Base-by-base conservation (phyloP, 768 basidiomycete species). In the Panellus pusillus region DNA sequence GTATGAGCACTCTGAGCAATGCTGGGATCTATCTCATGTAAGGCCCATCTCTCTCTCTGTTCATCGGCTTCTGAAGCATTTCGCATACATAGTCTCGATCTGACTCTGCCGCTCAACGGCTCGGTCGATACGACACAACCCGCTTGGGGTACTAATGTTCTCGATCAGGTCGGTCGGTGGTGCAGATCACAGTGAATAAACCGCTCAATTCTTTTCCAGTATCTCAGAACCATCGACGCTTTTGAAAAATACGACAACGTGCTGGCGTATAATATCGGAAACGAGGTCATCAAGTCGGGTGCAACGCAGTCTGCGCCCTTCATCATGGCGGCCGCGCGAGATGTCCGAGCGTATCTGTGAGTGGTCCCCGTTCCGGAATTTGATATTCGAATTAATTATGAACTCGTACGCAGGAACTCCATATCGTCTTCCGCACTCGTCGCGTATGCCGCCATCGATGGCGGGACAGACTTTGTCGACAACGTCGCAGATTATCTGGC, bases 1-100 rank as follows among this genome's bases (percentile, higher is more conserved):
- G 94, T 71, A 96, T 98, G 94, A 69, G 69, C 35, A 69, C 82
- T 13, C 78, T 97, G 55, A 86, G 84, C 62, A 68, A 70, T 18
- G 91, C 91, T 35, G 87, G 87, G 24, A 97, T 97, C 50, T 96
- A 97, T 70, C 81, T 88, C 47, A 87, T 96, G 93, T 95, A 58
- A 65, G 88, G 74, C 0, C 17, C 38, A 11, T 38, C 24, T 13
- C 28, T 48, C 44, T 28, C 8, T 29, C 12, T 52, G 24, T 35
- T 38, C 47, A 42, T 48, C 36, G 57, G 13, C 46, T 24, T 43
- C 46, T 44, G 17, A 9, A 51, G 44, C 45, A 28, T 43, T 62
- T 62, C 46, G 54, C 52, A 40, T 49, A 5, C 15, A 40, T 40
- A 97, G 93, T 57, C 82, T 98, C 53, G 94, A 97, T 66, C 77